Evolutionary conservation across 345 rosid genomes (phyloP), one percentile per base, ranked within the genome.

Genomic region (Eucalyptus rudis): DNA sequence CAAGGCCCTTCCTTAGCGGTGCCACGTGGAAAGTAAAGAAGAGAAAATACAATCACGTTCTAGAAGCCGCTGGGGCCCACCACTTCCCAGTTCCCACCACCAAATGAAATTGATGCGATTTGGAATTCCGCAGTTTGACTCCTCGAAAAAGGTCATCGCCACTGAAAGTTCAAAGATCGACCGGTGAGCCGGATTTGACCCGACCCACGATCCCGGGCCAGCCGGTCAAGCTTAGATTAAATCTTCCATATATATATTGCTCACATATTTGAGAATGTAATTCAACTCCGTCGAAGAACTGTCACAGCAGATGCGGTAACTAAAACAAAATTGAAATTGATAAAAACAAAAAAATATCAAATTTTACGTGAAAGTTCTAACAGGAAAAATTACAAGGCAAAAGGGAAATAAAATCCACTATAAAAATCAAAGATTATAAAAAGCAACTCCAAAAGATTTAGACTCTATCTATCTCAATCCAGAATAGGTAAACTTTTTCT

Each of bases 341-440:
- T 2, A 19, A 52, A 52, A 52, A 19, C 0, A 52, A 52, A 19
- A 20, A 0, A 20, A 20, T 0, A 20, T 20, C 10, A 0, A 0
- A 52, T 52, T 52, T 52, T 52, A 20, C 0, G 0, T 52, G 58
- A 0, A 52, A 52, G 8, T 0, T 52, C 10, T 52, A 52, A 52
- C 2, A 0, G 58, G 25, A 52, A 52, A 52, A 52, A 7, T 52
- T 52, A 52, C 0, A 52, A 52, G 0, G 25, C 0, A 0, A 52
- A 52, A 52, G 0, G 0, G 10, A 52, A 52, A 8, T 52, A 52
- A 52, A 52, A 1, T 52, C 2, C 0, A 52, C 10, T 20, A 52
- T 52, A 52, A 52, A 52, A 52, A 52, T 52, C 10, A 52, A 2
- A 52, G 5, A 52, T 1, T 20, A 52, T 0, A 52, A 20, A 52